Evolutionary conservation across 2,329 filamentous ascomycete species (phyloP), one percentile per base, ranked within the genome.

Genomic region (Fusarium pseudonygamai): DNA sequence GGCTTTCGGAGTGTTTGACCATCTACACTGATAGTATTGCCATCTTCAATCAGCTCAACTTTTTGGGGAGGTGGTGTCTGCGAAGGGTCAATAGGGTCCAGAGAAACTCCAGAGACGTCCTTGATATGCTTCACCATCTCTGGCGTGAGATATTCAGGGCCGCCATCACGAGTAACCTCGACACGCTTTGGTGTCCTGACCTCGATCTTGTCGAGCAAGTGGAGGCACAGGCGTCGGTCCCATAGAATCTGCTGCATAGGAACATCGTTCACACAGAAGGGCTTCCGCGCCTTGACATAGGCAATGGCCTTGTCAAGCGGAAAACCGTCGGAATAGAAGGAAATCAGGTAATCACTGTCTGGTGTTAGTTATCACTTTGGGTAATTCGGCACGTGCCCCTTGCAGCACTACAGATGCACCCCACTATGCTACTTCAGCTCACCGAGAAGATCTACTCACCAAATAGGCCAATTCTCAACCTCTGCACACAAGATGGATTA

Each of bases 251-350:
- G 95, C 81, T 99, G 96, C 94, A 99, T 98, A 2, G 95, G 93
- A 47, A 99, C 87, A 81, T 99, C 96, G 80, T 99, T 99, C 79
- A 99, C 95, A 80, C 96, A 98, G 77, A 98, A 98, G 1, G 96
- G 96, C 80, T 97, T 97, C 63, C 96, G 91, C 16, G 97, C 89
- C 78, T 95, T 94, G 70, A 95, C 94, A 82, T 99, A 99, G 39
- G 95, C 94, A 77, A 99, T 97, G 10, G 97, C 96, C 81, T 99
- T 99, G 75, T 98, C 95, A 52, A 99, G 85, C 0, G 96, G 96
- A 76, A 99, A 99, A 2, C 96, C 96, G 81, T 98, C 96, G 0
- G 96, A 98, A 83, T 98, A 99, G 84, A 99, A 99, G 7, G 95
- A 97, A 78, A 99, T 97, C 63, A 99, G 85, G 78, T 97, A 99